phyloP scores from a whole-genome alignment of 257 asterid genomes.

The Solanum gandarillasii region DNA sequence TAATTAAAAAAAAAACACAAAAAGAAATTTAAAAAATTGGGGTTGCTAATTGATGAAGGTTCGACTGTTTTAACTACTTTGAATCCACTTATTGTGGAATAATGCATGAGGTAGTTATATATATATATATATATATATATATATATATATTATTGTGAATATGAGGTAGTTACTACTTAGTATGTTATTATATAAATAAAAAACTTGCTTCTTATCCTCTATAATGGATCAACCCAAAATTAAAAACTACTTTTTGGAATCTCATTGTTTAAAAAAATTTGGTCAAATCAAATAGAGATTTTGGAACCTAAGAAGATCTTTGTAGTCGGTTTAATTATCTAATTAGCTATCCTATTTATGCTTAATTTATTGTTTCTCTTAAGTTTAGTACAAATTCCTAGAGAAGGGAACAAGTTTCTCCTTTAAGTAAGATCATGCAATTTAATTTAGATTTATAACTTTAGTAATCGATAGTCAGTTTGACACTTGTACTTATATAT shows the following conservation, averaged over 20 bases:
- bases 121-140: too few species aligned
- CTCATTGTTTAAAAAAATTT: background rate
- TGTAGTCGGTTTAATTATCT: background rate
- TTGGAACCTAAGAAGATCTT: background rate
- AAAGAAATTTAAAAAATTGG: background rate
- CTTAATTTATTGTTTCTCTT: background rate
- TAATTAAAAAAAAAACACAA: background rate
- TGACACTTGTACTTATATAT: background rate
- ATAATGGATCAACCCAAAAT: background rate
- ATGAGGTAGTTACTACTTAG: background rate
- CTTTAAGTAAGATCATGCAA: background rate
- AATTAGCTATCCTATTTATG: background rate
- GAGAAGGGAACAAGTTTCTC: background rate
- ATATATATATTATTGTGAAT: background rate
- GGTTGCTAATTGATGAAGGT: background rate
- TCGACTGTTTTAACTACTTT: background rate
- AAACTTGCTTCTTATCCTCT: background rate
- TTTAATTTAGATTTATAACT: background rate
- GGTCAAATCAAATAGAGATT: background rate
- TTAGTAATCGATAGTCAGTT: background rate
- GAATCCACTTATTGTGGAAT: background rate
- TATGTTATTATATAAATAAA: background rate
- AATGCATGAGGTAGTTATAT: background rate
- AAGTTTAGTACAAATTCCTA: background rate
- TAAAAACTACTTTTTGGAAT: background rate